Base-by-base conservation (phyloP, 73 alveolate genomes). In the Paramecium caudatum region DNA sequence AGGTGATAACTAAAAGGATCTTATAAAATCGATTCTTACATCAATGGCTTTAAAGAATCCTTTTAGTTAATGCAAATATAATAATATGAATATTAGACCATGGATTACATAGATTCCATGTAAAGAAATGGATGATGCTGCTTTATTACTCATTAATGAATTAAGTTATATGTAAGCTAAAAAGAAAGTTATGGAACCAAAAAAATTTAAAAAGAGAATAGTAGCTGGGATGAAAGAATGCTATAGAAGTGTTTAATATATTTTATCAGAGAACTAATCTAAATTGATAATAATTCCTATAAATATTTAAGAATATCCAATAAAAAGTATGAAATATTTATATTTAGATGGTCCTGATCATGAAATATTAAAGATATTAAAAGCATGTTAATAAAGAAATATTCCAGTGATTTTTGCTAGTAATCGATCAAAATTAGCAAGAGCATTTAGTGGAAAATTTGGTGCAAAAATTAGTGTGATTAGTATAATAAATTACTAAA, bases 401-500 rank as follows among this genome's bases (percentile, higher is more conserved):
- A 36, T 86, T 32, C 87, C 87, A 0, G 47, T 86, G 3, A 63
- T 86, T 34, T 48, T 47, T 86, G 62, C 90, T 62, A 49, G 81
- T 17, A 86, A 61, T 63, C 12, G 93, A 43, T 70, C 93, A 36
- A 86, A 78, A 25, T 37, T 86, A 34, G 93, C 90, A 21, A 86
- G 85, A 47, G 93, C 93, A 2, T 86, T 62, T 62, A 41, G 90
- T 41, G 93, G 93, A 3, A 86, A 86, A 61, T 86, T 86, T 63
- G 93, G 93, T 19, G 90, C 93, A 16, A 86, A 78, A 63, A 86
- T 86, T 12, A 63, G 90, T 41, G 93, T 86, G 13, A 46, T 86
- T n/a, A 86, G 93, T 46, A 80, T 86, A 5, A 62, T 86, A 2
- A 86, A 86, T 86, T 86, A 86, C 47, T 70, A 86, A 62, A 47